Evolutionary conservation across 495 filamentous ascomycete genomes (phyloP).

Genomic region (Penicillium soppii): DNA sequence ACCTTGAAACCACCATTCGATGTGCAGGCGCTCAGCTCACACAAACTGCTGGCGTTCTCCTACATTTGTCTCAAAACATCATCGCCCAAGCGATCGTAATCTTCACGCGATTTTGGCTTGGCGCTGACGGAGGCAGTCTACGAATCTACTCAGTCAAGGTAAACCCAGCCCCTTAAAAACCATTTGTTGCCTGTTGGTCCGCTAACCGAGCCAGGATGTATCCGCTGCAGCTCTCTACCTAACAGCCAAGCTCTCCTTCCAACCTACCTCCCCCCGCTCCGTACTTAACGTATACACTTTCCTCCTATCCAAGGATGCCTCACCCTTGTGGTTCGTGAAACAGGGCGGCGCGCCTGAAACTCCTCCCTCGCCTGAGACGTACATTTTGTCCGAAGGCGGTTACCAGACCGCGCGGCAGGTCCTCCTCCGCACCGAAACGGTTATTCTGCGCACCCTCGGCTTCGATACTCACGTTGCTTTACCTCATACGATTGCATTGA

Average conservation of each 20-base stretch:
- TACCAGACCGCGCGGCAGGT: constrained; percentile 62
- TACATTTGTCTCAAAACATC: constrained; percentile 83
- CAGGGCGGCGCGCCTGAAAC: constrained; percentile 28
- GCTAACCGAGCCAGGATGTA: constrained; percentile 55
- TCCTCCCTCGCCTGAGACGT: constrained; percentile 52
- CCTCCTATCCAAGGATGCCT: constrained; percentile 64
- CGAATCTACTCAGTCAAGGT: constrained; percentile 57
- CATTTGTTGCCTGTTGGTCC: not conserved
- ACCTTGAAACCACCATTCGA: constrained; percentile 68
- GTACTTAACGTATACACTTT: constrained; percentile 82
- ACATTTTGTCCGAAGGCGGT: constrained; percentile 70
- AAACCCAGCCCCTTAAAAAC: not conserved
- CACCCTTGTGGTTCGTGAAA: constrained; percentile 55
- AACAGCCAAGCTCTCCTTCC: constrained; percentile 77
- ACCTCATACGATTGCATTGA: constrained; percentile 85
- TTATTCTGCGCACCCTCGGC: constrained; percentile 69
- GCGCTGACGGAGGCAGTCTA: constrained; percentile 62
- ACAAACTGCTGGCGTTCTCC: constrained; percentile 82
- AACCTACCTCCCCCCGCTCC: constrained; percentile 72
- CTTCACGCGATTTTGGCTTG: constrained; percentile 83
- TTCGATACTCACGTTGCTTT: constrained; percentile 83
- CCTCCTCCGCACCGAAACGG: constrained; percentile 69
- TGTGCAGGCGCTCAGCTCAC: constrained; percentile 68
- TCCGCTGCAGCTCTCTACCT: constrained; percentile 83
- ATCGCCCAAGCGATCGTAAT: constrained; percentile 88